A percentile compares a stretch with the other conserved stretches of the same genome.
phyloP scores from a whole-genome alignment of 495 filamentous ascomycete genomes.

The Cercophora newfieldiana region DNA sequence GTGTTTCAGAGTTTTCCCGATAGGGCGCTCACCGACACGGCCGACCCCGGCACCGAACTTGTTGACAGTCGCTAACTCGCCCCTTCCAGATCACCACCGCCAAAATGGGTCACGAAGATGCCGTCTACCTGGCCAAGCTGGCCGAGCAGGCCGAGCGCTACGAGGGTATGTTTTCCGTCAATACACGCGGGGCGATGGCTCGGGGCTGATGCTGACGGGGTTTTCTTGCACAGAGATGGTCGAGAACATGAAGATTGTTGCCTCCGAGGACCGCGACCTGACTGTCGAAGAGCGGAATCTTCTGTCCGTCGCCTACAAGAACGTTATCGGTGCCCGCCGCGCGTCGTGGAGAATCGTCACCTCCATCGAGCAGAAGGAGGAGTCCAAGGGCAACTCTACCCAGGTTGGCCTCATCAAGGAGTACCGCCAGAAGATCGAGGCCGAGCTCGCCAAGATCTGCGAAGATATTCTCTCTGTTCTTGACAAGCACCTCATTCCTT shows the following conservation, averaged over 20 bases:
- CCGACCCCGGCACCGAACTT: slow-evolving; percentile 17
- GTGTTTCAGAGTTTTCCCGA: slow-evolving; percentile 11
- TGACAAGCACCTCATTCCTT: slow-evolving; percentile 94
- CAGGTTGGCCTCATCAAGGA: slow-evolving; percentile 97
- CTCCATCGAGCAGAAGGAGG: slow-evolving; percentile 99
- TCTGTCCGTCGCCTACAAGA: slow-evolving; percentile 99
- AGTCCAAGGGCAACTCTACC: slow-evolving; percentile 96
- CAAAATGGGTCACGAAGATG: slow-evolving; percentile 99
- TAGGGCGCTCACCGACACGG: slow-evolving; percentile 15
- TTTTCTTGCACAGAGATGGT: slow-evolving; percentile 79
- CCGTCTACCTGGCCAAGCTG: slow-evolving; percentile 99
- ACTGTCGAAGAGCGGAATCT: slow-evolving; percentile 99
- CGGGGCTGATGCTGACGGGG: slow-evolving; percentile 28
- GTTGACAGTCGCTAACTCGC: slow-evolving; percentile 33
- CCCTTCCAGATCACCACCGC: slow-evolving; percentile 34
- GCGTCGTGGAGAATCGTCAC: slow-evolving; percentile 99
- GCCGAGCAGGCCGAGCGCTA: slow-evolving; percentile 99
- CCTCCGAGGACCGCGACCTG: slow-evolving; percentile 93
- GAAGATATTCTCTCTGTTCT: slow-evolving; percentile 97
- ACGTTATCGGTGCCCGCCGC: slow-evolving; percentile 98
- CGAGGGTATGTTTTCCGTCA: slow-evolving; percentile 73
- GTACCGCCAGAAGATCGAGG: slow-evolving; percentile 99
- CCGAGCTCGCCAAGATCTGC: slow-evolving; percentile 98
- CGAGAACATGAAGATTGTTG: slow-evolving; percentile 99
- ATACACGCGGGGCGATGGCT: background rate